These are phyloP conservation scores for Kitagawia praeruptora DNA, from an alignment of 129 eudicot species.

Conservation along the genomic window DNA sequence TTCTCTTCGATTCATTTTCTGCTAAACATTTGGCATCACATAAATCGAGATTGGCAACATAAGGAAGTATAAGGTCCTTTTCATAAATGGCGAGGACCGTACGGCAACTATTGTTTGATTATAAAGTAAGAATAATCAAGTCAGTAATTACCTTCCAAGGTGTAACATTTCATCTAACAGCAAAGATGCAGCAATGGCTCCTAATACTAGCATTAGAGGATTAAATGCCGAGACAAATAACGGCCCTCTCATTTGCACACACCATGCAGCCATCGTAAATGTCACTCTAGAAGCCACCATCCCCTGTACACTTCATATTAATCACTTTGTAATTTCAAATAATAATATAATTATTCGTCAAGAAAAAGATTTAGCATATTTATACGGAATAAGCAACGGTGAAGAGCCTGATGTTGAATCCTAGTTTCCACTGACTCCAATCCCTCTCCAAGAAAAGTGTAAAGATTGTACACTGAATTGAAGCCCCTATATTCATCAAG, in stretches of 20 bases:
- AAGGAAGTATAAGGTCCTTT: too few species aligned
- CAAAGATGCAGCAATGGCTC: slow-evolving; percentile 10
- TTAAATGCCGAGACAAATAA: slow-evolving; percentile 10
- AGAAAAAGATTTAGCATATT: background rate
- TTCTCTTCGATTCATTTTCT: too few species aligned
- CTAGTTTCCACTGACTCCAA: slow-evolving; percentile 2
- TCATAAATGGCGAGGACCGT: too few species aligned
- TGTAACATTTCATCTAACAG: slow-evolving; percentile 9
- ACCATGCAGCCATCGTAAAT: background rate
- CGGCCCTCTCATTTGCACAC: slow-evolving; percentile 11
- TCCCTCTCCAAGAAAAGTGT: background rate
- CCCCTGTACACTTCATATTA: background rate
- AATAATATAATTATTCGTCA: too few species aligned
- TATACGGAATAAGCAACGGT: background rate
- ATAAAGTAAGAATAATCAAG: too few species aligned
- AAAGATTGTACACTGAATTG: background rate
- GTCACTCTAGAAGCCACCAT: background rate
- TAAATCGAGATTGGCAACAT: too few species aligned
- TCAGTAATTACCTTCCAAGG: slow-evolving; percentile 10
- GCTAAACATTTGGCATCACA: too few species aligned
- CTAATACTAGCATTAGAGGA: slow-evolving; percentile 12
- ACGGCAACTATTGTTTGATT: too few species aligned
- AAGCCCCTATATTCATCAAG: background rate
- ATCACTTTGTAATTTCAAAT: background rate
- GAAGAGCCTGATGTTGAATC: background rate